These are phyloP conservation scores for Candida jianshihensis DNA, from an alignment of 805 yeast genomes.

Conservation along the genomic window DNA sequence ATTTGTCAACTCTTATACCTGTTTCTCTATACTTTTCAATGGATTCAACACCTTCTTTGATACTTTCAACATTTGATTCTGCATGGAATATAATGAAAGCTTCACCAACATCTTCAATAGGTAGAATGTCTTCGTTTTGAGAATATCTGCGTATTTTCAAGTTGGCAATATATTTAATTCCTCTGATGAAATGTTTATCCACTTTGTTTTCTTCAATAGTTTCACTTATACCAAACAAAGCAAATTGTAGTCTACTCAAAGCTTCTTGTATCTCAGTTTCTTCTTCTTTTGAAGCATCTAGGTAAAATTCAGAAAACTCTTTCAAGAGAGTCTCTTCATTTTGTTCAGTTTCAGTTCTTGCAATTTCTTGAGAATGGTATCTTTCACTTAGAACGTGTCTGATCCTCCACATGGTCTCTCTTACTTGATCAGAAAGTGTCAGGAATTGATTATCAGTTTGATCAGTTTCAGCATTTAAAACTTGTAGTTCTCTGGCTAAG, in stretches of 20 bases:
- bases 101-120: conserved; percentile 31
- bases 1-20: conserved; percentile 24
- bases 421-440: conserved; percentile 32
- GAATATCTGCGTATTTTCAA: conserved; percentile 55
- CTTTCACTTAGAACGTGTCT: conserved; percentile 86
- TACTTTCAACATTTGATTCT: conserved; percentile 33
- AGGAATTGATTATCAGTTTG: conserved; percentile 29
- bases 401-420: conserved; percentile 68
- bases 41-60: conserved; percentile 32
- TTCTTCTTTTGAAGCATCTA: conserved; percentile 45
- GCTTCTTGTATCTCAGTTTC: conserved; percentile 59
- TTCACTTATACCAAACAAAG: conserved; percentile 79
- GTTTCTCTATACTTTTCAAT: conserved; percentile 42
- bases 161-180: conserved; percentile 62
- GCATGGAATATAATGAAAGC: conserved; percentile 42
- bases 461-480: conserved; percentile 40
- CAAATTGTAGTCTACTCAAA: conserved; percentile 72
- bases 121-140: conserved; percentile 26
- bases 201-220: conserved; percentile 51
- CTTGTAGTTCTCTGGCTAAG: conserved; percentile 65
- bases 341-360: conserved; percentile 37
- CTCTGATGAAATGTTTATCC: conserved; percentile 54
- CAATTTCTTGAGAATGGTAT: conserved; percentile 60
- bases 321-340: conserved; percentile 42
- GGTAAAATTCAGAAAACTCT: conserved; percentile 52